Evolutionary conservation across 2,329 filamentous ascomycete genomes (phyloP).

Genomic region (Fusarium circinatum): DNA sequence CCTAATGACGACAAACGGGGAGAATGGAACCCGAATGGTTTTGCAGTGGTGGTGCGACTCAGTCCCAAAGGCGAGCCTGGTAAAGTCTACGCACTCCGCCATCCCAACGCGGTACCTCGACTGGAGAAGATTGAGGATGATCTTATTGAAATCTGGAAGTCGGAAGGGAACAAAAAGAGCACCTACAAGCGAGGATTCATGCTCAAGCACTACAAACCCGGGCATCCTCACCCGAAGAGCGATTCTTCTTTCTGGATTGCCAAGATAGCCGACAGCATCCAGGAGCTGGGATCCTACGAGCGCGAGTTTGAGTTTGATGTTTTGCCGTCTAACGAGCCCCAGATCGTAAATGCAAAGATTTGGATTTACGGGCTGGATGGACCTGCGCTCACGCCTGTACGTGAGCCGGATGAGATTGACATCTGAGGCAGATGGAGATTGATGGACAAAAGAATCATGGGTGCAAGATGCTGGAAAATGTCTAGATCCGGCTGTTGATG

Average conservation of each 20-base stretch:
- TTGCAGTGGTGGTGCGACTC: neutral
- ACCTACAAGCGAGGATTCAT: neutral
- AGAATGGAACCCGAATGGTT: neutral
- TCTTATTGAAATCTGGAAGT: neutral
- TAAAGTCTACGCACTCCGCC: neutral
- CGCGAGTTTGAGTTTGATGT: neutral
- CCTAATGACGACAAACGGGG: neutral
- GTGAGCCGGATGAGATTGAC: neutral
- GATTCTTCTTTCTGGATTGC: neutral
- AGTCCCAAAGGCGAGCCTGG: neutral
- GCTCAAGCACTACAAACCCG: neutral
- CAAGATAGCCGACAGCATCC: neutral
- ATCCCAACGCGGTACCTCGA: neutral
- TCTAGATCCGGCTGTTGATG: no score
- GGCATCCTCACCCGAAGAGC: neutral
- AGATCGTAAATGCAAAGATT: neutral
- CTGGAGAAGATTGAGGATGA: neutral
- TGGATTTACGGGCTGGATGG: neutral
- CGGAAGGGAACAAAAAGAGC: neutral
- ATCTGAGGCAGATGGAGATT: rapidly evolving
- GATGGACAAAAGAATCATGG: rapidly evolving
- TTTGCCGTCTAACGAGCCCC: neutral
- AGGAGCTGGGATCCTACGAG: neutral
- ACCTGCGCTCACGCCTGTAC: neutral
- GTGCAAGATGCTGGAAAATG: rapidly evolving